Conservation (phyloP, 1,284 basidiomycete species). For the Cryptococcus jaspeensis region DNA sequence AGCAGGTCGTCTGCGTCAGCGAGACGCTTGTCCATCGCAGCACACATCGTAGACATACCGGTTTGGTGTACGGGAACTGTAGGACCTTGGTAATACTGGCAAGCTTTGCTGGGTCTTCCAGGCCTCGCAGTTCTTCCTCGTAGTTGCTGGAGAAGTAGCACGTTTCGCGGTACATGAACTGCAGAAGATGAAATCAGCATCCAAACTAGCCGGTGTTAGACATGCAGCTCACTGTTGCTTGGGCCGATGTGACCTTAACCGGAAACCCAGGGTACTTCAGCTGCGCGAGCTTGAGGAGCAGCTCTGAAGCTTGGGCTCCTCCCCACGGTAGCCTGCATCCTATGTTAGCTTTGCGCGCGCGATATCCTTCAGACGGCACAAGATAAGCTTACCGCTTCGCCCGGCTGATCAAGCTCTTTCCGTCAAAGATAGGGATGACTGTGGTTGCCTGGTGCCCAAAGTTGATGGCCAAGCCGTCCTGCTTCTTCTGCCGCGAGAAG, state of each 20-base stretch:
- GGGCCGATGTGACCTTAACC: constrained; percentile 55
- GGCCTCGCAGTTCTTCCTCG: constrained; percentile 61
- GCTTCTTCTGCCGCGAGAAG: constrained; percentile 58
- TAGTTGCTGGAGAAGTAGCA: constrained; percentile 86
- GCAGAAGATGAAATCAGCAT: constrained; percentile 3
- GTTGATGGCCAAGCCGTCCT: constrained; percentile 71
- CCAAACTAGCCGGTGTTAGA: constrained; percentile 40
- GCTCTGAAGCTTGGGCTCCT: constrained; percentile 81
- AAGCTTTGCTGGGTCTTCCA: constrained; percentile 65
- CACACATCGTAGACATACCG: constrained; percentile 47
- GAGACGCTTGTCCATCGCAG: not conserved
- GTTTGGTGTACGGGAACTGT: constrained; percentile 77
- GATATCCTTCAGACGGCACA: no score
- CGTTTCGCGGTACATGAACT: constrained; percentile 88
- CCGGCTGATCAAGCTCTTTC: constrained; percentile 74
- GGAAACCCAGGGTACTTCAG: constrained; percentile 93
- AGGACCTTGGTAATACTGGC: constrained; percentile 69
- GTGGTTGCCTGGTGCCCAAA: constrained; percentile 62
- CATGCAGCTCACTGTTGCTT: constrained; percentile 59
- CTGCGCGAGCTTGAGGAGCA: constrained; percentile 87
- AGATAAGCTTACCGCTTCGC: constrained; percentile 74
- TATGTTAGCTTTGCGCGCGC: constrained; percentile 1
- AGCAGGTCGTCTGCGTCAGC: not conserved
- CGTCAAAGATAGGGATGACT: constrained; percentile 77
- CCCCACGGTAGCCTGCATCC: constrained; percentile 89